These are phyloP conservation scores for Sarocladium kiliense DNA, from an alignment of 2,329 filamentous ascomycete genomes.

Conservation along the genomic window DNA sequence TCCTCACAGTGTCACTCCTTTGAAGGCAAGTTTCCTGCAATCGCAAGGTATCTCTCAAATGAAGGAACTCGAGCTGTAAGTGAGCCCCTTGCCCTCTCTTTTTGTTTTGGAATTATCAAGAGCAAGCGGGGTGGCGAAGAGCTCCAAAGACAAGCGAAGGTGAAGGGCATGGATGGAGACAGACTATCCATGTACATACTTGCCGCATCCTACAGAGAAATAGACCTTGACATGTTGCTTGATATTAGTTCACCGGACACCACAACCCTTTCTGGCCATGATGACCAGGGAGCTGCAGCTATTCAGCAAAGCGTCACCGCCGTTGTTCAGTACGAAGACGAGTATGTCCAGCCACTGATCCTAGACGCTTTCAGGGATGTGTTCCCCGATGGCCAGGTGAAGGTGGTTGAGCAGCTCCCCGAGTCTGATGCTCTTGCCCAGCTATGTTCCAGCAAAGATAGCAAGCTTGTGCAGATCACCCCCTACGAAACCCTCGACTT, in stretches of 20 bases:
- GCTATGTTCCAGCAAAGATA: constrained; percentile 39
- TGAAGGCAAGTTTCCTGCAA: constrained; percentile 88
- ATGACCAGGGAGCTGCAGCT: background rate
- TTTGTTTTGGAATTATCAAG: constrained; percentile 18
- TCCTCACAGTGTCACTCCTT: constrained; percentile 69
- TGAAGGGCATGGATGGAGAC: constrained; percentile 1
- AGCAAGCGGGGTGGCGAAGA: constrained; percentile 14
- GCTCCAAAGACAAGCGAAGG: constrained; percentile 15
- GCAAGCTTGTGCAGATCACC: constrained; percentile 68
- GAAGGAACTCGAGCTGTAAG: constrained; percentile 79
- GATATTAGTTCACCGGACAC: background rate
- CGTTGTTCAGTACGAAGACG: constrained; percentile 77
- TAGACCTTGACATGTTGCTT: background rate
- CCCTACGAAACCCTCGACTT: constrained; percentile 89
- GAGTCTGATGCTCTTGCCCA: constrained; percentile 38
- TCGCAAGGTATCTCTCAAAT: constrained; percentile 55
- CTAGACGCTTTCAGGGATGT: constrained; percentile 62
- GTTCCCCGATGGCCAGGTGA: constrained; percentile 50
- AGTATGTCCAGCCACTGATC: constrained; percentile 85
- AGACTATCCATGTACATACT: constrained; percentile 12
- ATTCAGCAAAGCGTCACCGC: constrained; percentile 45
- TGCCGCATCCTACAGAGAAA: constrained; percentile 6
- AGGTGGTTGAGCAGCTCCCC: constrained; percentile 45
- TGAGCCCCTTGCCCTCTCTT: constrained; percentile 27
- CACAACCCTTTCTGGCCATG: background rate